phyloP scores from a whole-genome alignment of 768 basidiomycete species.

The Podaxis sp. region DNA sequence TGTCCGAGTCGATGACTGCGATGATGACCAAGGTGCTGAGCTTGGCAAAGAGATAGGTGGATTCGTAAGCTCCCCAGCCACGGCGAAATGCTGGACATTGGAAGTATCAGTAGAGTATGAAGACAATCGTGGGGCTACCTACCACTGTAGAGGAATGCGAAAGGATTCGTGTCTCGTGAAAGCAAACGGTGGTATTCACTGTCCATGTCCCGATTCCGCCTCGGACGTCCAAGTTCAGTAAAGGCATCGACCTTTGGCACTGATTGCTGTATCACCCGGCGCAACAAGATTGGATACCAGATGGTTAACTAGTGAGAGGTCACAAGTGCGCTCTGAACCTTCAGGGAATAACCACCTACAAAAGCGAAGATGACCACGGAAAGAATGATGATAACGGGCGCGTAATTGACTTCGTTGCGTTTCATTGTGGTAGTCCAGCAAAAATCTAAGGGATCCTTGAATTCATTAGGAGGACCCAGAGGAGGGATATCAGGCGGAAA shows the following conservation, averaged over 20 bases:
- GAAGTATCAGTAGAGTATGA: slow-evolving; percentile 8
- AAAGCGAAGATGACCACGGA: slow-evolving; percentile 49
- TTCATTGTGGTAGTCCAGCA: slow-evolving; percentile 83
- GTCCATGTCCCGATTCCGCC: slow-evolving; percentile 59
- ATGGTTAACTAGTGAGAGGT: slow-evolving; percentile 50
- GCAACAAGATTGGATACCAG: slow-evolving; percentile 70
- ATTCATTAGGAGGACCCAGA: slow-evolving; percentile 56
- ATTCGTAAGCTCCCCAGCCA: slow-evolving; percentile 66
- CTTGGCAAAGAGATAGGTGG: slow-evolving; percentile 68
- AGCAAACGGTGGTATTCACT: slow-evolving; percentile 70
- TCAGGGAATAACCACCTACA: slow-evolving; percentile 36
- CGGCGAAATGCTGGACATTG: slow-evolving; percentile 58
- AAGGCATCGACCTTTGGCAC: slow-evolving; percentile 66
- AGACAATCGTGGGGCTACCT: slow-evolving; percentile 19
- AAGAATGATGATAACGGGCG: slow-evolving; percentile 60
- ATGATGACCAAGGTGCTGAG: slow-evolving; percentile 64
- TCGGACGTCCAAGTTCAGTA: slow-evolving; percentile 67
- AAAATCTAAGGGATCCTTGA: slow-evolving; percentile 64
- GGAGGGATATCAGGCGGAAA: slow-evolving; percentile 48
- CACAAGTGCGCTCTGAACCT: neutral
- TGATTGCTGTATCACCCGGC: slow-evolving; percentile 51
- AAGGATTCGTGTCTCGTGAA: slow-evolving; percentile 62
- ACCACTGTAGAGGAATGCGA: slow-evolving; percentile 73
- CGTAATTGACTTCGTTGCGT: slow-evolving; percentile 66
- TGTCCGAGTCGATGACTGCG: slow-evolving; percentile 66